Evolutionary conservation across 495 filamentous ascomycete genomes (phyloP).

Genomic region (Penicillium malachiteum): DNA sequence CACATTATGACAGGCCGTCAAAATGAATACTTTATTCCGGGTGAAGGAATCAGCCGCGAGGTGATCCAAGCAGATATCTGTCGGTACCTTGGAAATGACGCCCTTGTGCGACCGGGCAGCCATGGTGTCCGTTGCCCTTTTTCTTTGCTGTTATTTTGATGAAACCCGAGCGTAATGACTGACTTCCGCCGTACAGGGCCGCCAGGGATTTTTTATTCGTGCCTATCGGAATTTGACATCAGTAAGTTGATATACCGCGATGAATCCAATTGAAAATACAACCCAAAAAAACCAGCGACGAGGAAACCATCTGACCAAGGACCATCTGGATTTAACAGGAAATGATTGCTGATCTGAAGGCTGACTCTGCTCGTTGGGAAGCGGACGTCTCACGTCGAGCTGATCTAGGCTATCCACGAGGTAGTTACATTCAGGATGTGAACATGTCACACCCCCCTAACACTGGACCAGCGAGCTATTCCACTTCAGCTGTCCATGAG

Average conservation of each 20-base stretch:
- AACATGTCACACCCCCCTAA: constrained; percentile 40
- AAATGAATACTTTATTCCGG: constrained; percentile 84
- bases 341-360: constrained; percentile 84
- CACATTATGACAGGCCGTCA: constrained; percentile 55
- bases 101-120: constrained; percentile 78
- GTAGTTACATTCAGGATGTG: constrained; percentile 47
- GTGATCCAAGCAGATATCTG: constrained; percentile 95
- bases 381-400: constrained; percentile 59
- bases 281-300: constrained; percentile 5
- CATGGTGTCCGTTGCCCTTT: constrained; percentile 64
- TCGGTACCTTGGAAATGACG: constrained; percentile 90
- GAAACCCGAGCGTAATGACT: constrained; percentile 24
- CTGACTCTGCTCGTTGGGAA: constrained; percentile 79
- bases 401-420: constrained; percentile 47
- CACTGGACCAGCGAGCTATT: constrained; percentile 36
- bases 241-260: constrained; percentile 52
- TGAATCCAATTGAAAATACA: neutral
- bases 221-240: constrained; percentile 85
- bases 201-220: constrained; percentile 78
- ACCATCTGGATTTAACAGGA: constrained; percentile 51
- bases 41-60: constrained; percentile 87
- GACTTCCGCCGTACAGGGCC: constrained; percentile 52
- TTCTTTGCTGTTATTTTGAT: constrained; percentile 5
- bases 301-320: constrained; percentile 20
- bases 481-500: constrained; percentile 36